Percentiles rank a stretch among this genome's conserved stretches.
Evolutionary conservation across 2,329 filamentous ascomycete species (phyloP).

Genomic region (Xenosphaeropsis pyriputrescens): DNA sequence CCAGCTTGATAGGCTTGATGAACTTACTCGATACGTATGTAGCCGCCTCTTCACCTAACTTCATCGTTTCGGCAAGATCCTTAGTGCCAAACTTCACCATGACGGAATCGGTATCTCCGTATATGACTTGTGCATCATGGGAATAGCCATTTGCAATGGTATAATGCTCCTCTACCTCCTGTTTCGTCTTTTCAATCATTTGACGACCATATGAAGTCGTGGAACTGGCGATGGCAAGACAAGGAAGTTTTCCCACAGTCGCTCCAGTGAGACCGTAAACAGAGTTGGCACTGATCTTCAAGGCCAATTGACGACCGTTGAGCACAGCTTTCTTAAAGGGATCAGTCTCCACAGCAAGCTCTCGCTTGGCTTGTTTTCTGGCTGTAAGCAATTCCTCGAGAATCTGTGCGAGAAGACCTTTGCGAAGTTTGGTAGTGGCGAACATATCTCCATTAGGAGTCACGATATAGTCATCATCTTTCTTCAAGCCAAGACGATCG

Average conservation of each 20-base stretch:
- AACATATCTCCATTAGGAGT: constrained; percentile 94
- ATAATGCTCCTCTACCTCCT: constrained; percentile 84
- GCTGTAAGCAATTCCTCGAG: constrained; percentile 83
- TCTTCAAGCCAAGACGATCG: constrained; percentile 61
- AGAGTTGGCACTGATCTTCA: constrained; percentile 95
- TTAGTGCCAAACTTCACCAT: constrained; percentile 98
- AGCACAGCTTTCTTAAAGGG: constrained; percentile 96
- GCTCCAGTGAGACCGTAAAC: constrained; percentile 96
- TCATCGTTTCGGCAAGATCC: constrained; percentile 82
- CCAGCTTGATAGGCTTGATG: constrained; percentile 91
- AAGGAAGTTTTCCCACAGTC: constrained; percentile 89
- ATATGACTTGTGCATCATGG: constrained; percentile 93
- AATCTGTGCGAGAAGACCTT: constrained; percentile 89
- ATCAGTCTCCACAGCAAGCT: constrained; percentile 77
- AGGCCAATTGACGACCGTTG: constrained; percentile 88
- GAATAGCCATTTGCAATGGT: constrained; percentile 88
- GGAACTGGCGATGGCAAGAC: constrained; percentile 87
- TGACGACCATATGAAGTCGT: constrained; percentile 94
- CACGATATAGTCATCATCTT: constrained; percentile 91
- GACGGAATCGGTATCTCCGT: constrained; percentile 97
- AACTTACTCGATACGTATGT: constrained; percentile 84
- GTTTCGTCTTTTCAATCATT: constrained; percentile 97
- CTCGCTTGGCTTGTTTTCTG: constrained; percentile 87
- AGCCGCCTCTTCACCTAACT: constrained; percentile 84
- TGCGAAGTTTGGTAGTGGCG: constrained; percentile 74